phyloP scores from a whole-genome alignment of 768 basidiomycete genomes.

The Leccinum olivaceopallidum region DNA sequence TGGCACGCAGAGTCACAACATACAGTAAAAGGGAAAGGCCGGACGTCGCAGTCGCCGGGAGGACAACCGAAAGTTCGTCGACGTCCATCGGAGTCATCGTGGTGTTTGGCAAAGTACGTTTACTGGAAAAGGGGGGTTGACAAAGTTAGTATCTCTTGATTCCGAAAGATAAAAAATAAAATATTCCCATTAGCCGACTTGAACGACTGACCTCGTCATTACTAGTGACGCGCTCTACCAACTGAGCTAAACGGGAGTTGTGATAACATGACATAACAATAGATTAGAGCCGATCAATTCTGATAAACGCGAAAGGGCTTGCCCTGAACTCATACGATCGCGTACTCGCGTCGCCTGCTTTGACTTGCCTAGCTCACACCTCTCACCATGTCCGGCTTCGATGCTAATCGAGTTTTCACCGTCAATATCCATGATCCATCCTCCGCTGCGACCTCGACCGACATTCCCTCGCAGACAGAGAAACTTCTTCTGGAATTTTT shows the following conservation, averaged over 20 bases:
- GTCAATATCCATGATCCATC: conserved; percentile 71
- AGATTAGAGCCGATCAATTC: not conserved
- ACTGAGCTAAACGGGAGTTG: conserved; percentile 43
- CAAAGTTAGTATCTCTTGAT: not conserved
- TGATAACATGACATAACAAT: not conserved
- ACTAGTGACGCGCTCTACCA: conserved; percentile 53
- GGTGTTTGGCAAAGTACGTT: not conserved
- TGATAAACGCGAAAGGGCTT: conserved; percentile 30
- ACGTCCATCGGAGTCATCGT: conserved; percentile 70
- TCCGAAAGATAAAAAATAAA: conserved; percentile 9
- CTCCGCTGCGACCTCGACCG: conserved; percentile 54
- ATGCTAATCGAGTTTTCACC: conserved; percentile 76
- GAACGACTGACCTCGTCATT: conserved; percentile 47
- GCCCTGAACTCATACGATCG: conserved; percentile 29
- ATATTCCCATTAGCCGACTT: conserved; percentile 41
- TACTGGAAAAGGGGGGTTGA: conserved; percentile 7
- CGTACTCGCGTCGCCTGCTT: conserved; percentile 2
- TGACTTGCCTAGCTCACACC: not conserved
- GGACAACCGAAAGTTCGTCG: conserved; percentile 73
- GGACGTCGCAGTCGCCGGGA: conserved; percentile 69
- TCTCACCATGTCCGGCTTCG: conserved; percentile 79
- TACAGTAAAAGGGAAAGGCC: conserved; percentile 76
- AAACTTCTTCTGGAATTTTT: conserved; percentile 84
- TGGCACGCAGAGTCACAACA: conserved; percentile 27
- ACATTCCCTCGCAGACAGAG: conserved; percentile 80